Evolutionary conservation across 176 grass and related monocot genomes (phyloP), one percentile per base, ranked within the genome.

Genomic region (Lolium rigidum): DNA sequence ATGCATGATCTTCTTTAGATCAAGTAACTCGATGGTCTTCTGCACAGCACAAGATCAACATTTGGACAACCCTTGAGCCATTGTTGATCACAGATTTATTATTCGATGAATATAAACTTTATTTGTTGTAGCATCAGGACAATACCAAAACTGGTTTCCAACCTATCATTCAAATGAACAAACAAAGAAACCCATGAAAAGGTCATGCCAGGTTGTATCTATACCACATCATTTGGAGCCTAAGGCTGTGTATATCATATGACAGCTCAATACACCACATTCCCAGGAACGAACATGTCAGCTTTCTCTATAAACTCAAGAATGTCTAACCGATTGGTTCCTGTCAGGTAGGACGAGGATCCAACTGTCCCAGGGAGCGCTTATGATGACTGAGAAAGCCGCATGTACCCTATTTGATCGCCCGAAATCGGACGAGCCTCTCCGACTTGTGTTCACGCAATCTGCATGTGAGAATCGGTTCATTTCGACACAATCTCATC

Each of bases 61-160:
- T 14, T 46, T 47, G 4, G 2, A 55, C 51, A 54, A 64, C 61
- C 26, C 47, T 8, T 16, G 31, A 56, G 26, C 16, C 46, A 75
- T 24, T 50, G 48, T 0, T 56, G 6, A 8, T 56, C 54, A 56
- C 17, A 35, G 17, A 37, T 74, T 17, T 51, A 28, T 49, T 15
- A 74, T 26, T 26, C 22, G 1, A 70, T 13, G 7, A 0, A 54
- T 2, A 61, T 18, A 17, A 41, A 28, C 61, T 73, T 77, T 65
- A 79, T 79, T 73, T 37, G 21, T 12, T 84, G 55, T 73, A 74
- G 56, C 80, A 84, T 79, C 64, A 18, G n/a, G 22, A 21, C 58
- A 64, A 84, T 43, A 78, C 11, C 15, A 82, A 69, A 78, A 78
- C 43, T 77, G 46, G 63, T 86, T 52, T 64, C 35, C 56, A 46